Evolutionary conservation across 2,329 filamentous ascomycete genomes (phyloP), one percentile per base, ranked within the genome.

Genomic region (Huntiella bhutanensis): DNA sequence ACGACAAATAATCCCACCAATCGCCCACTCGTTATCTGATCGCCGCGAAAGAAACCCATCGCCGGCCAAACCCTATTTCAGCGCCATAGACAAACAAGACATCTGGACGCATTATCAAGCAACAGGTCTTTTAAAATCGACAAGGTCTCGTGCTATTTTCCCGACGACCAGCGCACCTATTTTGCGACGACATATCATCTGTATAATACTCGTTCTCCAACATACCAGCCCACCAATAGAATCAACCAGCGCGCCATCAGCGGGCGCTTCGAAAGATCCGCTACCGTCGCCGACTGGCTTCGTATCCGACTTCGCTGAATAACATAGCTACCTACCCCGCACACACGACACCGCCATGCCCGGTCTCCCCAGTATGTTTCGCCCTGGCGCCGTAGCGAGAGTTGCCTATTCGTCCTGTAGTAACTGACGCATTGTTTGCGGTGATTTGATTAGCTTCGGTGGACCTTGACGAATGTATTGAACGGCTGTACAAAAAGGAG

Each of bases 381-480:
- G 35, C 32, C 12, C 32, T 15, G 13, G 36, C 37, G 36, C n/a
- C 12, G 11, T 22, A 11, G 33, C 33, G 16, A 10, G 28, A n/a
- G 32, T 44, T 13, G 12, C 28, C 40, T 2, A 4, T 12, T 35
- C 16, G 33, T 33, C n/a, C 7, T 10, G 16, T n/a, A 13, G 11
- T 43, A 19, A 35, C 44, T 43, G 28, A 45, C 13, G 19, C 15
- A 13, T 32, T 36, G 15, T 35, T 28, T 34, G 17, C 22, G 12
- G 28, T 32, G 34, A 43, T 40, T 49, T 33, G 42, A 48, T 39
- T 57, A 93, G 87, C 83, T 56, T 94, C 85, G 64, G 87, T 98
- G 66, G 88, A 98, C 64, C 77, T 98, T 57, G 91, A 98, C 68
- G 86, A 96, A 73, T 98, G 91, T 67, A 96, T 98, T 66, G 78